These are phyloP conservation scores for Trametes villosa DNA, from an alignment of 768 basidiomycete genomes.

Conservation along the genomic window DNA sequence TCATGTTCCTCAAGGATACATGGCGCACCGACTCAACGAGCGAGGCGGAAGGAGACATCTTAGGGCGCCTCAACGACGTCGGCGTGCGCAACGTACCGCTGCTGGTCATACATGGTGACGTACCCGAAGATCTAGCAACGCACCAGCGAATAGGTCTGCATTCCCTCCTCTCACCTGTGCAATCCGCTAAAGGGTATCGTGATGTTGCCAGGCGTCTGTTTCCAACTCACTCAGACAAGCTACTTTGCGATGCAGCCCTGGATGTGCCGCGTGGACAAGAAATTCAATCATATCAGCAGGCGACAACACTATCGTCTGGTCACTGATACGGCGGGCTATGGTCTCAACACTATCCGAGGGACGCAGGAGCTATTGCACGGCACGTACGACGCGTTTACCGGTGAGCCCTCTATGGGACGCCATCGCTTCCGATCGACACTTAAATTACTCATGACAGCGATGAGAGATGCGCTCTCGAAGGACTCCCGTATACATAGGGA, in stretches of 20 bases:
- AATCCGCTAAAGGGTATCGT: neutral
- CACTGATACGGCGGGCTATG: neutral
- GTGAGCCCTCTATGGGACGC: neutral
- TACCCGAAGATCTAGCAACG: neutral
- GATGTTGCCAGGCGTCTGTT: neutral
- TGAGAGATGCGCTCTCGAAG: neutral
- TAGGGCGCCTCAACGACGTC: neutral
- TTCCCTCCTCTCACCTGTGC: neutral
- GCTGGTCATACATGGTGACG: neutral
- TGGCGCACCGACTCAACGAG: conserved; percentile 1
- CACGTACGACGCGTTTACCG: neutral
- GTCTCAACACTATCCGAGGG: neutral
- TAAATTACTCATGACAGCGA: neutral
- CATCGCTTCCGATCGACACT: neutral
- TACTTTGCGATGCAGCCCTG: neutral
- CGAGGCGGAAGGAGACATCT: neutral
- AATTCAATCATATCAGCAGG: too few species aligned
- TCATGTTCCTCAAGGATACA: conserved; percentile 14
- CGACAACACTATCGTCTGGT: neutral
- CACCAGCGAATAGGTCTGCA: neutral
- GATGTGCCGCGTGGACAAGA: neutral
- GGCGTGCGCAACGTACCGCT: neutral
- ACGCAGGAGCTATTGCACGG: neutral
- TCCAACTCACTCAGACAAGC: neutral
- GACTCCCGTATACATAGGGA: neutral